A percentile compares a stretch with the other conserved stretches of the same genome.
Conservation (phyloP, 208 protist species). For the Balamuthia mandrillaris region DNA sequence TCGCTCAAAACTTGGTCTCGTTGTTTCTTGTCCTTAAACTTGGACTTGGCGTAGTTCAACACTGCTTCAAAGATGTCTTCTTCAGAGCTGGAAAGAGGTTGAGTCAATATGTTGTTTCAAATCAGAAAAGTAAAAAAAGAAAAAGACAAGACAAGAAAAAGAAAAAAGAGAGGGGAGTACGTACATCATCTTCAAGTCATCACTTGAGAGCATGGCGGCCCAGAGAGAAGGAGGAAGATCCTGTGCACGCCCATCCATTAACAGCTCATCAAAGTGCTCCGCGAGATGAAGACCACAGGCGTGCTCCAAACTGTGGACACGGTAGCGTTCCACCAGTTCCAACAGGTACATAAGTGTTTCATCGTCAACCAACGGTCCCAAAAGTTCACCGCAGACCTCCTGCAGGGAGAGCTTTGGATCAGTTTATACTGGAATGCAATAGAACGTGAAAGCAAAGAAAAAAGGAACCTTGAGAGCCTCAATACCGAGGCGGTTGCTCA, state of each 20-base stretch:
- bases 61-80: no score
- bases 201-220: background rate
- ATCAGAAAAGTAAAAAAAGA: no score
- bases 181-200: conserved; percentile 3
- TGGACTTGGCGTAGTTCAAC: no score
- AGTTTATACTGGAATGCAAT: background rate
- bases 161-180: no score
- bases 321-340: conserved; percentile 7
- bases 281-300: conserved; percentile 10
- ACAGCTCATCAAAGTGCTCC: background rate
- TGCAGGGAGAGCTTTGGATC: background rate
- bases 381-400: conserved; percentile 12
- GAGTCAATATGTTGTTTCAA: no score
- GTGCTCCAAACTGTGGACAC: background rate
- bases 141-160: no score
- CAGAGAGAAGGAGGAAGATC: conserved; percentile 9
- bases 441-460: background rate
- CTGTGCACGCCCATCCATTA: background rate
- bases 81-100: no score
- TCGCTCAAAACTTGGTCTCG: no score
- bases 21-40: no score
- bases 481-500: background rate
- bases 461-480: conserved; percentile 11
- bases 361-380: background rate
- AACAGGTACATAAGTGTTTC: conserved; percentile 28